Conservation (phyloP, 495 filamentous ascomycete species). For the Penicillium simplicissimum region DNA sequence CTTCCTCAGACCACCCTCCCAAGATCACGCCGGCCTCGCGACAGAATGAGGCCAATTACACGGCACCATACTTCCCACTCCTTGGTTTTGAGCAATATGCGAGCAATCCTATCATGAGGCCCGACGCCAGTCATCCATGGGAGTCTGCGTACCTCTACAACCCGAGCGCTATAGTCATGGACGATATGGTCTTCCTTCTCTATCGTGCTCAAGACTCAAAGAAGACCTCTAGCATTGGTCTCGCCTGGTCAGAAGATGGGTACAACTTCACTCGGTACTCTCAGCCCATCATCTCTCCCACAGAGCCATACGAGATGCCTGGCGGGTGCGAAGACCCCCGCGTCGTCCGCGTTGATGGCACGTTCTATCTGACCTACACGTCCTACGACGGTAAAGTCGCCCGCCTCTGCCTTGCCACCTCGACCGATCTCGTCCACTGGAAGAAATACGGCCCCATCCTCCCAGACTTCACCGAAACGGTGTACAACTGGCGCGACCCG, state of each 20-base stretch:
- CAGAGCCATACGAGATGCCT: background rate
- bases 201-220: slow-evolving; percentile 12
- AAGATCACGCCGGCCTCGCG: slow-evolving; percentile 3
- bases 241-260: background rate
- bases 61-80: slow-evolving; percentile 17
- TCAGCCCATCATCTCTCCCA: background rate
- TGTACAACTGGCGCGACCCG: background rate
- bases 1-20: background rate
- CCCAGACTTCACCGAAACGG: background rate
- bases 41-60: slow-evolving; percentile 20
- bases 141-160: slow-evolving; percentile 24
- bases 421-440: background rate
- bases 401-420: background rate
- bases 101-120: background rate
- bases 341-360: background rate
- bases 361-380: background rate
- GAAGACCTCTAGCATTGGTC: background rate
- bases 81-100: background rate
- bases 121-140: slow-evolving; percentile 13
- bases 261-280: background rate
- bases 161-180: slow-evolving; percentile 16
- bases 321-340: background rate
- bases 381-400: background rate
- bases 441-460: background rate
- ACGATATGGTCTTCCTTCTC: slow-evolving; percentile 20